Evolutionary conservation across 176 grass and related monocot species (phyloP), one percentile per base, ranked within the genome.

Genomic region (Pontederia paniculata): DNA sequence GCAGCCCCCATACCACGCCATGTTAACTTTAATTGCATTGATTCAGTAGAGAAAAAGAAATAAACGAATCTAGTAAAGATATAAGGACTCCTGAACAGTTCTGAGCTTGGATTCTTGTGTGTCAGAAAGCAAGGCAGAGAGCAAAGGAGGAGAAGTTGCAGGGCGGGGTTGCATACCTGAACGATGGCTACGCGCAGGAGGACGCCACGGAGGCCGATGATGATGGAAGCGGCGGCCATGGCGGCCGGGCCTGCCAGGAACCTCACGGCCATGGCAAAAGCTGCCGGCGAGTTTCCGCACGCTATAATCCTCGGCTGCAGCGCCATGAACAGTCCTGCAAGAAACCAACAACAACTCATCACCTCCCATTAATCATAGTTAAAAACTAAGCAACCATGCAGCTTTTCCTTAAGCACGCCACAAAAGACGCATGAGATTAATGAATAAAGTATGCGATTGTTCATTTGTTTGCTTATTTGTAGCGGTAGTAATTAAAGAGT

Each of bases 261-360:
- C 12, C 94, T 77, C 54, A 98, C 87, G 13, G 62, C 83, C 94
- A 98, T 98, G 71, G 94, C 76, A 65, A 84, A 98, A 13, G 78
- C 41, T 12, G 94, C 94, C 22, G 84, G 66, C 73, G 71, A 79
- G 68, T 98, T 91, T 14, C 94, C 94, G 67, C 87, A 98, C 15
- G 94, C 94, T 71, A 98, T 98, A 65, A 98, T 91, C 66, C 94
- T 71, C 8, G 94, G 87, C 77, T 98, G 94, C 74, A 98, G 75
- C 69, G 94, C 94, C 94, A 98, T 98, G 73, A 98, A 98, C 77
- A 98, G 63, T 21, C 94, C 94, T 98, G 77, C 54, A n/a, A n/a
- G n/a, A 1, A 4, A 19, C 6, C 21, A 6, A 50, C 13, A 50
- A 0, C 48, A 9, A 15, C n/a, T n/a, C n/a, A n/a, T n/a, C n/a